These are phyloP conservation scores for Myxozyma nipponensis DNA, from an alignment of 805 yeast genomes.

Conservation along the genomic window DNA sequence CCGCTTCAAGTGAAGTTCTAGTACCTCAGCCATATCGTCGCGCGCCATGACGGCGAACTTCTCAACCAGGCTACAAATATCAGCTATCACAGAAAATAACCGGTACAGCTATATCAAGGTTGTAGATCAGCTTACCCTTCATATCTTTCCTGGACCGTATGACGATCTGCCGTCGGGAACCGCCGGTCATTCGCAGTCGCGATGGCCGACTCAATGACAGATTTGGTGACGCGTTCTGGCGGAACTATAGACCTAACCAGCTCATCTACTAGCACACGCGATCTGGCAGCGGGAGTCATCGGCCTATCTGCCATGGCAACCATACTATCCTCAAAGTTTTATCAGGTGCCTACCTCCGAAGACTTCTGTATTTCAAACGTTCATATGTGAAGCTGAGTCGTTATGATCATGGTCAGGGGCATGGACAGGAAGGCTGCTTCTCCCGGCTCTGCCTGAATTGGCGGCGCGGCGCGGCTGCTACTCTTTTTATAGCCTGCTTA, in stretches of 20 bases:
- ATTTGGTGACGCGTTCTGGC: not conserved
- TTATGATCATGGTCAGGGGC: too few species aligned
- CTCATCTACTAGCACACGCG: not conserved
- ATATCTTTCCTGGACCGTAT: slow-evolving; percentile 10
- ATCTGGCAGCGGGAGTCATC: not conserved
- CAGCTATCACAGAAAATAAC: not conserved
- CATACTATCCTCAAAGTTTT: too few species aligned
- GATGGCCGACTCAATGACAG: not conserved
- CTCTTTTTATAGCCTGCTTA: too few species aligned
- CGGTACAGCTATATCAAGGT: not conserved
- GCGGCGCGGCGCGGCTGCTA: too few species aligned
- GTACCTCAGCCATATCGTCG: slow-evolving; percentile 31
- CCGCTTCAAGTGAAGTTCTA: slow-evolving; percentile 28
- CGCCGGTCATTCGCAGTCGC: not conserved
- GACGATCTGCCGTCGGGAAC: not conserved
- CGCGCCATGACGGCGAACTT: slow-evolving; percentile 34
- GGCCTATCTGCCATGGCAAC: too few species aligned
- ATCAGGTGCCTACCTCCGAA: too few species aligned
- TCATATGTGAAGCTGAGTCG: too few species aligned
- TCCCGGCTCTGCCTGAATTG: too few species aligned
- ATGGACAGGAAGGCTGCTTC: too few species aligned
- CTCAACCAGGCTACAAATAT: slow-evolving; percentile 28
- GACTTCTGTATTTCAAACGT: too few species aligned
- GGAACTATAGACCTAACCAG: not conserved
- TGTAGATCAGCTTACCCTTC: slow-evolving; percentile 20